Conservation (phyloP, 164 flowering plant species). For the Euptelea pleiosperma region DNA sequence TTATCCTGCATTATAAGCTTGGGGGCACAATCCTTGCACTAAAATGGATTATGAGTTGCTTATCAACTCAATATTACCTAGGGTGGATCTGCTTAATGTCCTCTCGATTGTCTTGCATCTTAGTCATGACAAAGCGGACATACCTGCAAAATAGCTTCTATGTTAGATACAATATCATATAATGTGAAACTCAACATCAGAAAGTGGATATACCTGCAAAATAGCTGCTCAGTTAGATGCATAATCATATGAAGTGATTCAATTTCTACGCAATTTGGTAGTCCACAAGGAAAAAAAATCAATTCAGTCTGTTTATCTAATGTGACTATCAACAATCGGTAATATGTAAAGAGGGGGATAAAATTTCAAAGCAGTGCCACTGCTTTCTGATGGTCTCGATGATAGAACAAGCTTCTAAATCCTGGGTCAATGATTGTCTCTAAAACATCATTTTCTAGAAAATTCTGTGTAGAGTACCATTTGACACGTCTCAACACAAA, state of each 20-base stretch:
- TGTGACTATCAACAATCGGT: too few species aligned
- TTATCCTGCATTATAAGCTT: not conserved
- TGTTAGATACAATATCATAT: not conserved
- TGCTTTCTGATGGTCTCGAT: too few species aligned
- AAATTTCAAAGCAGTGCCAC: too few species aligned
- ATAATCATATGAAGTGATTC: not conserved
- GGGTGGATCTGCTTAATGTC: conserved; percentile 65
- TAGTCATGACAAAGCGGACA: conserved; percentile 77
- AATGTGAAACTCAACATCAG: not conserved
- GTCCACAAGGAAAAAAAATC: not conserved
- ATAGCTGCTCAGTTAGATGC: conserved; percentile 1
- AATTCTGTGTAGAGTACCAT: too few species aligned
- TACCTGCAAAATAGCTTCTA: conserved; percentile 49
- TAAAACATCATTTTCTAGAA: too few species aligned
- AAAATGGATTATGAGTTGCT: not conserved
- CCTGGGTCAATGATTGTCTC: too few species aligned
- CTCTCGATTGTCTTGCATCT: conserved; percentile 41
- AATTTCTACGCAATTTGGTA: too few species aligned
- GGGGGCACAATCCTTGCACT: not conserved
- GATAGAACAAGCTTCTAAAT: too few species aligned
- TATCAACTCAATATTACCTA: conserved; percentile 40
- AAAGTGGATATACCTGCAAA: not conserved
- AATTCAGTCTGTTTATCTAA: too few species aligned
- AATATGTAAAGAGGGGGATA: too few species aligned
- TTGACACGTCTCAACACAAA: too few species aligned